phyloP scores from a whole-genome alignment of 176 grass and related monocot genomes.

The Oryza nivara region DNA sequence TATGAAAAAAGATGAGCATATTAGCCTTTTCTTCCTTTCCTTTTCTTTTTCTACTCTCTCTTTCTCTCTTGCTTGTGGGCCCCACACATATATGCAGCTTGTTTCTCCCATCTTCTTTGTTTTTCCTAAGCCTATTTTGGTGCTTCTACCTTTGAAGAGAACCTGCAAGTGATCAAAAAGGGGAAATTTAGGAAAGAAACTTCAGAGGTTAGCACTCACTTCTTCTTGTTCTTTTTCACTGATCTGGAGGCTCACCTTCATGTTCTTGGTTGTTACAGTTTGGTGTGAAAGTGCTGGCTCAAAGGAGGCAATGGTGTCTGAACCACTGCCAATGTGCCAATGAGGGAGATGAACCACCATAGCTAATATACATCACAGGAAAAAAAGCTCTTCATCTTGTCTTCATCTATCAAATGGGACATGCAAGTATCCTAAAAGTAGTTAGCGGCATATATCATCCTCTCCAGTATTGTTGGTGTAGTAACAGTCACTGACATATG shows the following conservation, averaged over 20 bases:
- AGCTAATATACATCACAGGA: conserved; percentile 21
- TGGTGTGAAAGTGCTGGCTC: conserved; percentile 38
- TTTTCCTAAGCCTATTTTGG: background rate
- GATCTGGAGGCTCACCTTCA: background rate
- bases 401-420: conserved; percentile 9
- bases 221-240: conserved; percentile 9
- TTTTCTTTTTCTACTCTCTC: background rate
- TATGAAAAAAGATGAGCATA: background rate
- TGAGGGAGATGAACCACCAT: conserved; percentile 51
- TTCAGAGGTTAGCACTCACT: conserved; percentile 1
- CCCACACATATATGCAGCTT: conserved; percentile 11
- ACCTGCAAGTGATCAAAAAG: conserved; percentile 30
- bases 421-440: background rate
- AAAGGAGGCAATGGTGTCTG: conserved; percentile 3
- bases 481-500: too few species aligned
- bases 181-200: conserved; percentile 24
- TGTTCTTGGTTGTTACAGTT: conserved; percentile 34
- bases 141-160: background rate
- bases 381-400: conserved; percentile 7
- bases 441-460: too few species aligned
- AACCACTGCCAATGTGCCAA: background rate
- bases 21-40: conserved; percentile 38
- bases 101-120: background rate
- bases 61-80: background rate
- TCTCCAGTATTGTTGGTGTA: too few species aligned